A percentile compares a stretch with the other conserved stretches of the same genome.
phyloP scores from a whole-genome alignment of 1,284 basidiomycete genomes.

The Puccinia triticina region DNA sequence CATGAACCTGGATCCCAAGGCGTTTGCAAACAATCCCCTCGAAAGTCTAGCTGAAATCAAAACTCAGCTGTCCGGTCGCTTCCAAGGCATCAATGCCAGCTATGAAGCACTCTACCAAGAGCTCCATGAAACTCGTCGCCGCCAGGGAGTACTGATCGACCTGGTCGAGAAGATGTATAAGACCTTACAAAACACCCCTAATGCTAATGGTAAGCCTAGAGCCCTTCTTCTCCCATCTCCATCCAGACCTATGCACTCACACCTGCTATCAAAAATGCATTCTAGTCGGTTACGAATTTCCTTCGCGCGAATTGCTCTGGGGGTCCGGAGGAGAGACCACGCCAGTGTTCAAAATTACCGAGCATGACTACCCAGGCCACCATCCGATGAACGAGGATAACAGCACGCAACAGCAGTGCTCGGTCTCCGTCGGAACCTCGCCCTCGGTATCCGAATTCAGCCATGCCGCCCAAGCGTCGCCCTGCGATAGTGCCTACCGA shows the following conservation, averaged over 20 bases:
- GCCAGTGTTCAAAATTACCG: constrained; percentile 38
- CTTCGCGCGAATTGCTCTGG: constrained; percentile 11
- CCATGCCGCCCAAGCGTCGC: constrained; percentile 12
- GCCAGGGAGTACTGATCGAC: constrained; percentile 28
- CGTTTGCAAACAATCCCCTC: constrained; percentile 1
- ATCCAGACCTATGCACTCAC: not conserved
- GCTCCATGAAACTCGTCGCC: constrained; percentile 36
- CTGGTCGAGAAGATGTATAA: constrained; percentile 30
- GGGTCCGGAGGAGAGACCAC: constrained; percentile 12
- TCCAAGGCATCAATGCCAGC: constrained; percentile 15
- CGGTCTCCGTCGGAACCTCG: constrained; percentile 33
- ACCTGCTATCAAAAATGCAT: not conserved
- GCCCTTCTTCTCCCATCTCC: not conserved
- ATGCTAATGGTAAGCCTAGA: constrained; percentile 27
- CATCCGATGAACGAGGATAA: constrained; percentile 12
- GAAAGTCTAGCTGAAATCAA: constrained; percentile 24
- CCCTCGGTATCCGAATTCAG: constrained; percentile 41
- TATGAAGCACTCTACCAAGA: constrained; percentile 43
- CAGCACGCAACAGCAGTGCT: not conserved
- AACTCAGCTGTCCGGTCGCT: constrained; percentile 10
- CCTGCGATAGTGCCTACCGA: not conserved
- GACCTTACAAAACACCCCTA: constrained; percentile 23
- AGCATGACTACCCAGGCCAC: constrained; percentile 27
- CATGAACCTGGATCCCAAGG: constrained; percentile 11
- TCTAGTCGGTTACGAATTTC: constrained; percentile 29